Percentiles rank a stretch among this genome's conserved stretches.
These are phyloP conservation scores for Cladorrhinum sp. DNA, from an alignment of 2,329 filamentous ascomycete genomes.

Conservation along the genomic window DNA sequence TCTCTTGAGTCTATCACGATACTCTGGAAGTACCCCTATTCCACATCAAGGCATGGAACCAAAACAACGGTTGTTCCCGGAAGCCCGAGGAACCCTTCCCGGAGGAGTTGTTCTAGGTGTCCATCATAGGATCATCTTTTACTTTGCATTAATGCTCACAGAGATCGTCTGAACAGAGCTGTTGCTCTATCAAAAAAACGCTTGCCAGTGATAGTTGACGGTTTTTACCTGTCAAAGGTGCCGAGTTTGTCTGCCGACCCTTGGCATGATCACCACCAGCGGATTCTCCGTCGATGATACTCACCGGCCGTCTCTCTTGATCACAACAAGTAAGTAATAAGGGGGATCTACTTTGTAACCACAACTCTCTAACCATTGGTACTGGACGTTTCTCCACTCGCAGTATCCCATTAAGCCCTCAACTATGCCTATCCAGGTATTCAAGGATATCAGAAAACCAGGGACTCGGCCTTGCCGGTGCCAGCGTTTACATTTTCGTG, in stretches of 20 bases:
- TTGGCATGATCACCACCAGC: slow-evolving; percentile 12
- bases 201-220: neutral
- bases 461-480: slow-evolving; percentile 16
- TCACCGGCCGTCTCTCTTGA: slow-evolving; percentile 18
- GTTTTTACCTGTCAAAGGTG: neutral
- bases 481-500: neutral
- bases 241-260: neutral
- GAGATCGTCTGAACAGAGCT: slow-evolving; percentile 11
- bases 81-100: neutral
- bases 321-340: neutral
- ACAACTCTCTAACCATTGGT: neutral
- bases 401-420: neutral
- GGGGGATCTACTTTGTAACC: neutral
- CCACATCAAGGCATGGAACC: neutral
- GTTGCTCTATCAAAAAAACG: neutral
- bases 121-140: slow-evolving; percentile 9
- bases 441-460: slow-evolving; percentile 6
- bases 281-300: slow-evolving; percentile 23
- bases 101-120: slow-evolving; percentile 17
- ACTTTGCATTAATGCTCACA: neutral
- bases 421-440: neutral
- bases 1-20: neutral
- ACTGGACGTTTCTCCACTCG: neutral
- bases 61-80: neutral
- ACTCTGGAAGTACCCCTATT: too few species aligned